These are phyloP conservation scores for Xylaria telfairii DNA, from an alignment of 495 filamentous ascomycete species.

Conservation along the genomic window DNA sequence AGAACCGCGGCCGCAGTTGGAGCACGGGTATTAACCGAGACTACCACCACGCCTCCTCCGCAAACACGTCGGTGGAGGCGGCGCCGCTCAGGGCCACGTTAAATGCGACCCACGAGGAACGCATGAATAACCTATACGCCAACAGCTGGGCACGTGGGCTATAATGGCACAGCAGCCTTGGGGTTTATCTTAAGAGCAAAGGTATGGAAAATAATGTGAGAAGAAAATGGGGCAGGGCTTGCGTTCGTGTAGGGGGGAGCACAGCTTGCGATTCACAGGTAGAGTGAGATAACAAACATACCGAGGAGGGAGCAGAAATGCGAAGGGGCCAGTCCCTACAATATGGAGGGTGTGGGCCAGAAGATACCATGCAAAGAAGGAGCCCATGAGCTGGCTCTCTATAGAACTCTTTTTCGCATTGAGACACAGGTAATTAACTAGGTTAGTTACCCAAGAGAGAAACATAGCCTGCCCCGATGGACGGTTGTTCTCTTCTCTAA, in stretches of 20 bases:
- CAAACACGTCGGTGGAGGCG: neutral
- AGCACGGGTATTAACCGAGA: neutral
- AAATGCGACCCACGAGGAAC: slow-evolving; percentile 26
- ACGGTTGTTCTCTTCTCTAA: neutral
- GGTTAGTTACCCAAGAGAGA: neutral
- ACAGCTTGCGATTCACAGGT: neutral
- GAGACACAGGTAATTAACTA: neutral
- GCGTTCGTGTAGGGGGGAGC: neutral
- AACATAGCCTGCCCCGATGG: neutral
- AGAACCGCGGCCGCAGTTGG: neutral
- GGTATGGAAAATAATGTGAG: neutral
- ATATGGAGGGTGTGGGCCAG: neutral
- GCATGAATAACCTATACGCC: slow-evolving; percentile 26
- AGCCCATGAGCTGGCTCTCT: neutral
- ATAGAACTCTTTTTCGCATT: neutral
- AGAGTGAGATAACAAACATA: neutral
- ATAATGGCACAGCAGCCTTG: neutral
- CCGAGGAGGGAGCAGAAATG: neutral
- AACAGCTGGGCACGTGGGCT: slow-evolving; percentile 35
- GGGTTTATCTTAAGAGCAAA: too few relatives aligned
- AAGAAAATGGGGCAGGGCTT: neutral
- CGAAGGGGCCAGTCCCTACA: neutral
- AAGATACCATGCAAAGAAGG: neutral
- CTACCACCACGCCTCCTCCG: neutral
- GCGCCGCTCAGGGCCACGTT: slow-evolving; percentile 25